Evolutionary conservation across 2,329 filamentous ascomycete species (phyloP).

Genomic region (Claviceps africana): DNA sequence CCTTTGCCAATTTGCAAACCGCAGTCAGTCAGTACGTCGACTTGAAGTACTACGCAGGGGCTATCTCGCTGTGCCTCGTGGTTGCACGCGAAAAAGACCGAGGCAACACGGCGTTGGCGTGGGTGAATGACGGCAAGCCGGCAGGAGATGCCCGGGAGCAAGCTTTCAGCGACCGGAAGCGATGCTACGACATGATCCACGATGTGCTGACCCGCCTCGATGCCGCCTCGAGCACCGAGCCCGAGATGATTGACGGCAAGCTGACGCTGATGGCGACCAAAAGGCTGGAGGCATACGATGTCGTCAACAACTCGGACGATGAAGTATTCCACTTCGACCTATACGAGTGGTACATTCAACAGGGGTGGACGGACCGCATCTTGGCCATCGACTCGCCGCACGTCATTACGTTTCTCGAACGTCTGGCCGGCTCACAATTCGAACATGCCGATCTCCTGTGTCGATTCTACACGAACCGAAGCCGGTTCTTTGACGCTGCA

Average conservation of each 20-base stretch:
- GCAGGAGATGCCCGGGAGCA: conserved; percentile 52
- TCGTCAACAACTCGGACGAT: conserved; percentile 77
- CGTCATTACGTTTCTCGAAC: conserved; percentile 73
- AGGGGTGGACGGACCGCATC: conserved; percentile 74
- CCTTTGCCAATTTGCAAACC: conserved; percentile 62
- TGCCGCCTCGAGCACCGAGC: conserved; percentile 49
- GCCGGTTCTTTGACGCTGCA: conserved; percentile 75
- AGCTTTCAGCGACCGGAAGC: conserved; percentile 56
- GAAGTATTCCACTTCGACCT: conserved; percentile 91
- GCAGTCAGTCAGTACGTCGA: conserved; percentile 67
- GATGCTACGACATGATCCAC: conserved; percentile 80
- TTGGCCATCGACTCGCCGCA: conserved; percentile 73
- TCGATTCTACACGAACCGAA: conserved; percentile 77
- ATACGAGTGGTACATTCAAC: conserved; percentile 93
- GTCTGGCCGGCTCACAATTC: conserved; percentile 57
- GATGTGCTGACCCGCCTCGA: conserved; percentile 69
- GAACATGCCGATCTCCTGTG: conserved; percentile 82
- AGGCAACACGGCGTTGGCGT: conserved; percentile 70
- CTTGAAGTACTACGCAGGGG: conserved; percentile 84
- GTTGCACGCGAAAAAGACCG: conserved; percentile 79
- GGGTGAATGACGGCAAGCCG: conserved; percentile 74
- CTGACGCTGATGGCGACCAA: conserved; percentile 64
- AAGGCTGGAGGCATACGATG: conserved; percentile 74
- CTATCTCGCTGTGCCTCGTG: conserved; percentile 71
- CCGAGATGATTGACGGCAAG: conserved; percentile 64